Evolutionary conservation across 352 stramenopile species (phyloP).

Genomic region (Phytophthora constricta): DNA sequence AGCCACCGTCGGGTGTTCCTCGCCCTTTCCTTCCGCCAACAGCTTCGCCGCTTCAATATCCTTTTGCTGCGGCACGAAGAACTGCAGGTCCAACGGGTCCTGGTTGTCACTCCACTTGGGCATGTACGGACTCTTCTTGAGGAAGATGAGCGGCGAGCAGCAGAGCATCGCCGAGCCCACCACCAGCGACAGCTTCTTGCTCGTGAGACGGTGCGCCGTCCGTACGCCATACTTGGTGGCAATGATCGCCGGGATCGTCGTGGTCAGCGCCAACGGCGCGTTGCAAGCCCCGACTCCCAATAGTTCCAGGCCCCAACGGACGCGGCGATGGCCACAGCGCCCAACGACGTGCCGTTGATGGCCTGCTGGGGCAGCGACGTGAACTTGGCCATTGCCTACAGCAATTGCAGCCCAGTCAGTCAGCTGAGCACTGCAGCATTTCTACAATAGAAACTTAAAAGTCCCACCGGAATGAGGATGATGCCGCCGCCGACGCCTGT

Average conservation of each 20-base stretch:
- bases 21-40: conserved; percentile 1
- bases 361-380: conserved; percentile 80
- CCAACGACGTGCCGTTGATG: conserved; percentile 85
- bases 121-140: conserved; percentile 84
- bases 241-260: conserved; percentile 78
- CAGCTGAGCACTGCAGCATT: neutral
- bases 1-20: conserved; percentile 19
- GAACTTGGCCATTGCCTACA: conserved; percentile 81
- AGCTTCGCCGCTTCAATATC: conserved; percentile 28
- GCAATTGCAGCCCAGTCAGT: conserved; percentile 3
- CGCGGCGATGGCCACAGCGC: conserved; percentile 74
- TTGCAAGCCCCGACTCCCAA: conserved; percentile 72
- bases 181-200: conserved; percentile 77
- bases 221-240: conserved; percentile 83
- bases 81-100: conserved; percentile 78
- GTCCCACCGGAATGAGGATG: conserved; percentile 80
- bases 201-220: conserved; percentile 76
- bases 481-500: conserved; percentile 84
- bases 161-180: conserved; percentile 82
- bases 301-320: conserved; percentile 81
- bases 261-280: conserved; percentile 71
- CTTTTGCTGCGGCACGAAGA: conserved; percentile 59
- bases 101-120: conserved; percentile 69
- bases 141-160: conserved; percentile 80
- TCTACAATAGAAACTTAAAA: neutral